phyloP scores from a whole-genome alignment of 305 asterid species.

The Fraxinus baroniana region DNA sequence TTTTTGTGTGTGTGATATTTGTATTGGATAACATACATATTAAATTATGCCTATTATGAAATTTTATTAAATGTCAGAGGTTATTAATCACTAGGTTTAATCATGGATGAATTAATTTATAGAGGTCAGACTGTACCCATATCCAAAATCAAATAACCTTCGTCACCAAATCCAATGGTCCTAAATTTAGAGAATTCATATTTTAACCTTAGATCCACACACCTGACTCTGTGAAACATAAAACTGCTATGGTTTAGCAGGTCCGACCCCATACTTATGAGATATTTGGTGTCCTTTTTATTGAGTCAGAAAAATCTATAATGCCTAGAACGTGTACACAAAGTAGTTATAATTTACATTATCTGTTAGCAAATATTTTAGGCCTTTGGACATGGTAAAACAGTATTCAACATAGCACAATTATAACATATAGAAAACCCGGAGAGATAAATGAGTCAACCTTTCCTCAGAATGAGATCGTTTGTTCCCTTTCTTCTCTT shows the following conservation, averaged over 20 bases:
- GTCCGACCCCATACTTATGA: not conserved
- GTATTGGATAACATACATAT: not conserved
- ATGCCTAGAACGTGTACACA: not conserved
- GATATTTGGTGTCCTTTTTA: not conserved
- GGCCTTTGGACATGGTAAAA: not conserved
- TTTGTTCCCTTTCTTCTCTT: constrained; percentile 80
- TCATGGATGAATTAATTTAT: not conserved
- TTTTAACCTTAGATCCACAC: not conserved
- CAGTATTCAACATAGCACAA: not conserved
- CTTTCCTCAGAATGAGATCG: constrained; percentile 82
- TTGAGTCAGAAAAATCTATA: not conserved
- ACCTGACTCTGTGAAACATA: not conserved
- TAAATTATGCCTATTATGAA: not conserved
- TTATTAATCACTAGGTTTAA: not conserved
- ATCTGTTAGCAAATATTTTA: not conserved
- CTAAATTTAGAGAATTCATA: not conserved
- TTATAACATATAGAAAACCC: not conserved
- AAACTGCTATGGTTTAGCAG: not conserved
- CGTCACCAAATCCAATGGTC: not conserved
- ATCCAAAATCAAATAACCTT: not conserved
- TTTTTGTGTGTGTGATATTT: too few species aligned
- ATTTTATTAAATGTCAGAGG: not conserved
- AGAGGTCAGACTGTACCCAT: not conserved
- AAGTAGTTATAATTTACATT: not conserved
- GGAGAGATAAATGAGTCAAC: constrained; percentile 27